Percentiles rank a stretch among this genome's conserved stretches.
These are phyloP conservation scores for Cercospora sp. DNA, from an alignment of 2,329 filamentous ascomycete species.

Conservation along the genomic window DNA sequence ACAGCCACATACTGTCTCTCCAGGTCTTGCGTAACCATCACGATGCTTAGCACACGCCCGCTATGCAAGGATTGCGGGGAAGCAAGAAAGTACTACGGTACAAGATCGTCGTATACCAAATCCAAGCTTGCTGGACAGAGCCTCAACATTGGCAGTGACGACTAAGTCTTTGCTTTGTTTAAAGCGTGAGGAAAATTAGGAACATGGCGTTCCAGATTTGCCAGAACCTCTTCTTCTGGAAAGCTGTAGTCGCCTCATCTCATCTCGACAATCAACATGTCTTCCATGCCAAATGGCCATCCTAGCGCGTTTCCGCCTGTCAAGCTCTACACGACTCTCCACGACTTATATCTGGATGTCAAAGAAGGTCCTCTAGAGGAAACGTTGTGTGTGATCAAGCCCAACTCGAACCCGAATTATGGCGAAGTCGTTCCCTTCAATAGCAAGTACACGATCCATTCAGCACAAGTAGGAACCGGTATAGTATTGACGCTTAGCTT, in stretches of 20 bases:
- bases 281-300: neutral
- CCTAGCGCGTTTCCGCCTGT: neutral
- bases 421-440: neutral
- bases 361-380: neutral
- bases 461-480: neutral
- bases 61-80: neutral
- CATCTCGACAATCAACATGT: neutral
- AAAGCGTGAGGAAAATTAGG: neutral
- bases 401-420: neutral
- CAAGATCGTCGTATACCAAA: neutral
- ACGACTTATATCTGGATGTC: neutral
- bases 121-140: neutral
- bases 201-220: neutral
- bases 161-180: neutral
- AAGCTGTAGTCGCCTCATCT: neutral
- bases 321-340: neutral
- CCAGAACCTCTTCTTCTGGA: neutral
- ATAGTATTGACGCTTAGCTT: too few relatives aligned
- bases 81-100: neutral
- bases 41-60: neutral
- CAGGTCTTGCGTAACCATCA: neutral
- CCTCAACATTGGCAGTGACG: constrained; percentile 1
- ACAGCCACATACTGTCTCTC: neutral
- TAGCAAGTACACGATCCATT: neutral
- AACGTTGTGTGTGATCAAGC: neutral